These are phyloP conservation scores for Vachellia pachyceras DNA, from an alignment of 306 rosid genomes.

Conservation along the genomic window DNA sequence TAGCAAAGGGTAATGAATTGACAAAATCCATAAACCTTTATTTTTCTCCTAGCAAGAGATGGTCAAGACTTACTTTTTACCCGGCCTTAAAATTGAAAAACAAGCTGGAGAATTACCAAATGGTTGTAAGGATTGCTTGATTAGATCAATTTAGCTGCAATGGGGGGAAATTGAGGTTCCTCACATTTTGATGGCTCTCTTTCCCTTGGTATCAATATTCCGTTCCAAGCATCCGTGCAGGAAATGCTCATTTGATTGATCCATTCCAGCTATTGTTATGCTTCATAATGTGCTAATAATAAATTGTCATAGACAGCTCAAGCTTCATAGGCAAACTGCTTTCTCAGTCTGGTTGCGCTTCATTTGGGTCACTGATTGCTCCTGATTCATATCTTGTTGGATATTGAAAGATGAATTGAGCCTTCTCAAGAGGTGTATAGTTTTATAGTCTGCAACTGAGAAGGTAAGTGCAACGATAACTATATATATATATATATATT, in stretches of 20 bases:
- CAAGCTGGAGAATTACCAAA: not conserved
- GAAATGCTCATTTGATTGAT: conserved; percentile 5
- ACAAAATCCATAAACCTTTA: not conserved
- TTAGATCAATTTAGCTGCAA: conserved; percentile 2
- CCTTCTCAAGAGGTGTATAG: conserved; percentile 15
- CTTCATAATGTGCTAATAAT: not conserved
- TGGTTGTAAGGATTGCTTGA: not conserved
- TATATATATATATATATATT: not conserved
- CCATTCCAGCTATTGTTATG: conserved; percentile 15
- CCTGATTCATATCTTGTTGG: not conserved
- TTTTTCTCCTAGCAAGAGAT: not conserved
- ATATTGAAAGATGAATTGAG: conserved; percentile 22
- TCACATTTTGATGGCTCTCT: not conserved
- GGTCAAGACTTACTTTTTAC: not conserved
- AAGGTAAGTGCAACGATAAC: not conserved
- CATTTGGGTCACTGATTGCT: not conserved
- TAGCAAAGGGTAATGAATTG: not conserved
- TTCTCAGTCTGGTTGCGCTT: conserved; percentile 6
- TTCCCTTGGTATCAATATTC: not conserved
- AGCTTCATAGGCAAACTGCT: conserved; percentile 31
- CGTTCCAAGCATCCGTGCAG: not conserved
- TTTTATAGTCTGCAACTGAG: conserved; percentile 10
- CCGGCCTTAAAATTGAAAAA: not conserved
- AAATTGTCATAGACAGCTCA: not conserved
- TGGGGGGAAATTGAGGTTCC: not conserved